Percentiles rank a stretch among this genome's conserved stretches.
Conservation (phyloP, 2,329 filamentous ascomycete species). For the Curvularia eragrostidis region DNA sequence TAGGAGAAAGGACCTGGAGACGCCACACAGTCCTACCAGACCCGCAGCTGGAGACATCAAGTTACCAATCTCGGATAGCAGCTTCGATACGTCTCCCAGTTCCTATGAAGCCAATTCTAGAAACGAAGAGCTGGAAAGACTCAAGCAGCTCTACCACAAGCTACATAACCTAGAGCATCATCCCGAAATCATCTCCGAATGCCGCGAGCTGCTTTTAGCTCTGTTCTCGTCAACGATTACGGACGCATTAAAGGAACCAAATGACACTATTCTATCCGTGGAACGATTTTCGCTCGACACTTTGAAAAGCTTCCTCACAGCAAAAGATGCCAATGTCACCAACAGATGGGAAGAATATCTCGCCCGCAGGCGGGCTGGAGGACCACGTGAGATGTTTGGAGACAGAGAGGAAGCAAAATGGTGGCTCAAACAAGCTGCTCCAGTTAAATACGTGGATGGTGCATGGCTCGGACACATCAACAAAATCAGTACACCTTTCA, state of each 20-base stretch:
- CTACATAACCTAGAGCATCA: slow-evolving; percentile 53
- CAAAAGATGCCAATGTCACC: slow-evolving; percentile 41
- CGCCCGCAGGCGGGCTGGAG: slow-evolving; percentile 42
- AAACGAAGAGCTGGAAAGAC: slow-evolving; percentile 15
- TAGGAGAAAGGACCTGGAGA: slow-evolving; percentile 27
- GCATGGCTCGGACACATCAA: slow-evolving; percentile 58
- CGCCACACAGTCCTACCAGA: slow-evolving; percentile 19
- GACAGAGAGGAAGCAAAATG: slow-evolving; percentile 48
- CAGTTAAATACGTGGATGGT: slow-evolving; percentile 58
- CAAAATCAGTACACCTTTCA: slow-evolving; percentile 54
- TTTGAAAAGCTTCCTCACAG: slow-evolving; percentile 39
- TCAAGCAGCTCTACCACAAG: slow-evolving; percentile 50
- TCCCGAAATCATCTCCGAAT: slow-evolving; percentile 44
- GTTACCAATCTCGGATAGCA: neutral
- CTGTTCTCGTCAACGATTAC: slow-evolving; percentile 47
- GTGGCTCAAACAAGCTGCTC: slow-evolving; percentile 53
- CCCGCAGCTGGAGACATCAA: slow-evolving; percentile 3
- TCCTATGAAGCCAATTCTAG: neutral
- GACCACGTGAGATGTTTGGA: slow-evolving; percentile 47
- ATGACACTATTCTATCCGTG: slow-evolving; percentile 43
- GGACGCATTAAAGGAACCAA: slow-evolving; percentile 20
- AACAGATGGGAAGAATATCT: slow-evolving; percentile 48
- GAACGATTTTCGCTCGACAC: slow-evolving; percentile 37
- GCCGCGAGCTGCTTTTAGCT: slow-evolving; percentile 43
- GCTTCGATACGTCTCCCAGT: neutral